Base-by-base conservation (phyloP, 2,329 filamentous ascomycete genomes). In the Trichocomaceae sp. region DNA sequence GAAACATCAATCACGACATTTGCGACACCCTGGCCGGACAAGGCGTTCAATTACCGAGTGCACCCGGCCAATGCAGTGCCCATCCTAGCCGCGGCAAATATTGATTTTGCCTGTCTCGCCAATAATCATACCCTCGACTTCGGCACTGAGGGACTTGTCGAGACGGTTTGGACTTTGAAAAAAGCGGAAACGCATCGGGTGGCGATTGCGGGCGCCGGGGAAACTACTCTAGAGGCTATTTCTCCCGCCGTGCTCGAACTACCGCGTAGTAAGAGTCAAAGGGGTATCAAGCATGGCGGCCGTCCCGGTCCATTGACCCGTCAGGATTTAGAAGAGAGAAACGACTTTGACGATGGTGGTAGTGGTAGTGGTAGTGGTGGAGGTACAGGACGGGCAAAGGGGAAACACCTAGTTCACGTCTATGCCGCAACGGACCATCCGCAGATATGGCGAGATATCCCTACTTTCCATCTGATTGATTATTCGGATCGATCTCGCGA, bases 121-220 rank as follows among this genome's bases (percentile, higher is more conserved):
- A 74, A 74, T 57, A 74, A 73, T 52, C 71, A 74, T 50, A 68
- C 65, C 0, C 64, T 73, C 3, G 72, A 73, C 54, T 73, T 71
- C 52, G 59, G 62, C 3, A 59, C 64, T 3, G 62, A 63, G 26
- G 72, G 71, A 0, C 61, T 73, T 0, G 46, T 64, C 6, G 71
- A 74, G 48, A 73, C 71, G 0, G 60, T 69, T 0, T 59, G 63
- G 56, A 63, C 63, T 0, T 31, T 73, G 0, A 64, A 61, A 37
- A 29, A 57, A 5, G n/a, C 44, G 17, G 37, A 33, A 22, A 33
- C 13, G 2, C 60, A 64, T 1, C 54, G 61, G 0, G 59, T 74
- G 13, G 55, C 58, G 0, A 68, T 65, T 52, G 66, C 70, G 0
- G 70, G 70, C 0, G 69, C 64, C 0, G 70, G 71, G 2, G 63